Evolutionary conservation across 306 rosid species (phyloP), one percentile per base, ranked within the genome.

Genomic region (Rosa chinensis): DNA sequence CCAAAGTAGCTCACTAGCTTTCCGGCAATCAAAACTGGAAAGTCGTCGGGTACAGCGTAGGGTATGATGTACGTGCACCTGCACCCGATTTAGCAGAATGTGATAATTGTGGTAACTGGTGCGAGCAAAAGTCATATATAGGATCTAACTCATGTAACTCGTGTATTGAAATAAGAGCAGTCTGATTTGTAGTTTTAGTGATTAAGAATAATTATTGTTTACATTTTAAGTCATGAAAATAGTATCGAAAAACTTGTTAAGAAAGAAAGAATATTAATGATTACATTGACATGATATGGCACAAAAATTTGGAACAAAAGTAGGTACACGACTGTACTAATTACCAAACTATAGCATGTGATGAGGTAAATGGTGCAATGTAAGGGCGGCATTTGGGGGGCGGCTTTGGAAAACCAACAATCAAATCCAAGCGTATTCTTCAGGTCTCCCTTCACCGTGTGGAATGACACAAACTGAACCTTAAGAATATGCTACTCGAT

Each of bases 391-490:
- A 67, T 67, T 67, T 67, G 16, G 72, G 9, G 47, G 48, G 72
- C 72, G 48, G 25, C 72, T 67, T 67, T 67, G 49, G 47, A 18
- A 67, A 67, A 40, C 72, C 72, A 67, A n/a, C 72, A 39, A 39
- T 39, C 7, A 67, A 37, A 67, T 2, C 28, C 48, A 67, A 67
- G 72, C 48, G 40, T 35, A 35, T 16, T 64, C 67, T 12, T 62
- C 17, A 25, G 16, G 66, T 23, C 6, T 61, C 66, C 66, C 66
- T 61, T 61, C 66, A 5, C 8, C 39, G 23, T 61, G 37, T 61
- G 44, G 67, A 23, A 62, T 44, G 49, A 20, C 25, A 70, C n/a
- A 52, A 43, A 28, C 28, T 81, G 72, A 43, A 77, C 20, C 64
- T 2, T 21, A 13, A 42, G 39, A 68, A 72, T 35, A 71, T 44